Conservation (phyloP, 225 moss, liverwort and hornwort species). For the Ulota crispa region DNA sequence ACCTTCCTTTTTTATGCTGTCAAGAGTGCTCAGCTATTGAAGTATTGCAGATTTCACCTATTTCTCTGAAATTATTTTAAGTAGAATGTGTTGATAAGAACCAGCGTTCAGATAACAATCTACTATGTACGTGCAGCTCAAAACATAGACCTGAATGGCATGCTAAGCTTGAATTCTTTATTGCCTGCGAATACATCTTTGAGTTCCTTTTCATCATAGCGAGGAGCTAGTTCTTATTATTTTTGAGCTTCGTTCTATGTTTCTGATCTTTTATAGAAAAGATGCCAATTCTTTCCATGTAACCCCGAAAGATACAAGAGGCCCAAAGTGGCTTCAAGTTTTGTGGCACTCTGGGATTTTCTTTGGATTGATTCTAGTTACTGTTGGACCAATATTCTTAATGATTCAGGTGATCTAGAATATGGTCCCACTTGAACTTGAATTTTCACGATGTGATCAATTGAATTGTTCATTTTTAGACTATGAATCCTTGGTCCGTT, state of each 20-base stretch:
- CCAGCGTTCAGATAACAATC: neutral
- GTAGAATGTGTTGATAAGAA: neutral
- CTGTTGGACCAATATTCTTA: neutral
- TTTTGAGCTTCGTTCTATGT: neutral
- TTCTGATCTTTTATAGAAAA: neutral
- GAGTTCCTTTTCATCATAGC: slow-evolving; percentile 4
- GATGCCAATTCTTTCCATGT: neutral
- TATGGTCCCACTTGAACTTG: neutral
- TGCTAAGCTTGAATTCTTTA: neutral
- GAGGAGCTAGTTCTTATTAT: neutral
- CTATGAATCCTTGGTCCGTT: neutral
- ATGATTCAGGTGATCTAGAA: neutral
- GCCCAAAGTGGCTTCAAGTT: neutral
- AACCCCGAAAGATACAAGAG: too few relatives aligned
- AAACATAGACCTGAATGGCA: neutral
- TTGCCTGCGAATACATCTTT: neutral
- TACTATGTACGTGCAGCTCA: neutral
- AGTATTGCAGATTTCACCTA: neutral
- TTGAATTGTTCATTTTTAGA: neutral
- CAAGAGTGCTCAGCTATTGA: neutral
- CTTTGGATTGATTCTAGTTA: neutral
- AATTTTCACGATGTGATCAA: neutral
- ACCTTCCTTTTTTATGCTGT: slow-evolving; percentile 4
- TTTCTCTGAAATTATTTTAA: neutral
- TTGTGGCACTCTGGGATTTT: neutral